Evolutionary conservation across 768 basidiomycete genomes (phyloP).

Genomic region (Pleurotus sapidus): DNA sequence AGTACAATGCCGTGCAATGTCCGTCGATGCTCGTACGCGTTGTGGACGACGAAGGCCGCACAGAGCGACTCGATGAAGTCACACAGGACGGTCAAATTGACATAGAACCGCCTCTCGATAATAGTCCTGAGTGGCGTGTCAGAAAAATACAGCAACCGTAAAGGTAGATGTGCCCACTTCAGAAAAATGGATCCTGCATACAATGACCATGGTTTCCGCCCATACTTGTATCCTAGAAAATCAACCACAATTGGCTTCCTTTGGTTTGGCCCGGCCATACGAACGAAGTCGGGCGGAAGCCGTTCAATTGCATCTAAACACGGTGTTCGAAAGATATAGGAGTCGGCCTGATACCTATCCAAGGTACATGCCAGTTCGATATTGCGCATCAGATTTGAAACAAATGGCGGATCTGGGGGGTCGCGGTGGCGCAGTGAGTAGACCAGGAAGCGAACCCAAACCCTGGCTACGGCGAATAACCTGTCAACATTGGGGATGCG

Average conservation of each 20-base stretch:
- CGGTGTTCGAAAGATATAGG: conserved; percentile 30
- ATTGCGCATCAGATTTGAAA: conserved; percentile 38
- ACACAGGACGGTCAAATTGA: conserved; percentile 49
- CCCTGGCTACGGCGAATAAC: conserved; percentile 33
- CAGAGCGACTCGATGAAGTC: conserved; percentile 49
- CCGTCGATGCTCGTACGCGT: conserved; percentile 15
- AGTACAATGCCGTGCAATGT: conserved; percentile 45
- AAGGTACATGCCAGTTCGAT: conserved; percentile 35
- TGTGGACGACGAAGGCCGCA: conserved; percentile 34
- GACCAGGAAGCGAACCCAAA: conserved; percentile 43
- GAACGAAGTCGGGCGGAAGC: conserved; percentile 12
- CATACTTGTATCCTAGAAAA: conserved; percentile 24
- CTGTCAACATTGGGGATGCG: conserved; percentile 36
- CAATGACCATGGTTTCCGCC: conserved; percentile 20
- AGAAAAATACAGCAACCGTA: background rate
- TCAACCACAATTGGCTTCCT: conserved; percentile 25
- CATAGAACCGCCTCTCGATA: conserved; percentile 27
- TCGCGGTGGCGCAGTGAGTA: conserved; percentile 26
- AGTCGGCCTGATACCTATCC: conserved; percentile 28
- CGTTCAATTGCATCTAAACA: conserved; percentile 18
- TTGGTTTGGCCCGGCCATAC: conserved; percentile 17
- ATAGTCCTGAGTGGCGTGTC: conserved; percentile 35
- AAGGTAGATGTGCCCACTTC: conserved; percentile 26
- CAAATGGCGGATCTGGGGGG: conserved; percentile 20
- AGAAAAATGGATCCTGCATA: conserved; percentile 36